A percentile compares a stretch with the other conserved stretches of the same genome.
Evolutionary conservation across 106 monocot genomes (phyloP).

Genomic region (Acorus calamus): DNA sequence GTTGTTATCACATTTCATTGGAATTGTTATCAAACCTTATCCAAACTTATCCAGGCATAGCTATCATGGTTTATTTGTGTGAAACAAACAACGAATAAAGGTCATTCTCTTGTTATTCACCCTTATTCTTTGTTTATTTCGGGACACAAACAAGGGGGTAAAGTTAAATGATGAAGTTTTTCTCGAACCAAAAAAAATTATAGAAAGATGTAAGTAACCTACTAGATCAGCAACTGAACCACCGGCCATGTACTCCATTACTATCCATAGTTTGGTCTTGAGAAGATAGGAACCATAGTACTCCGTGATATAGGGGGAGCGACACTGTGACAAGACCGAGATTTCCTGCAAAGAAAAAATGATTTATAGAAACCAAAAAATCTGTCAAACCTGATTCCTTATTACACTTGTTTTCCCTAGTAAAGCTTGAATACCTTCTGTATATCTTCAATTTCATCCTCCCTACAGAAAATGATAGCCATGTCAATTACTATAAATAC

Average conservation of each 20-base stretch:
- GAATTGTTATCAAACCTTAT: too few relatives aligned
- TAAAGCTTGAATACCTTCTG: conserved; percentile 58
- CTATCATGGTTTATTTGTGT: too few relatives aligned
- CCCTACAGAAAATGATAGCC: conserved; percentile 29
- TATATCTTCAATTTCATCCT: conserved; percentile 98
- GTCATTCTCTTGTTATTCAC: too few relatives aligned
- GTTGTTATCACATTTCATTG: too few relatives aligned
- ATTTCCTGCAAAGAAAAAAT: conserved; percentile 62
- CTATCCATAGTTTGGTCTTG: conserved; percentile 90
- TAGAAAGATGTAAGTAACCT: conserved; percentile 8
- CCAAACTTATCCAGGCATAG: too few relatives aligned
- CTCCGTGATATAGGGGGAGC: conserved; percentile 87
- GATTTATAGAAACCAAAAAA: conserved; percentile 1
- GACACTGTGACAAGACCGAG: conserved; percentile 82
- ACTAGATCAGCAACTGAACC: conserved; percentile 93
- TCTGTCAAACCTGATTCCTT: not conserved
- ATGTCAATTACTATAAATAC: not conserved
- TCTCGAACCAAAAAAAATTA: not conserved
- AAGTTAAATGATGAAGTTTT: too few relatives aligned
- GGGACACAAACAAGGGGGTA: too few relatives aligned
- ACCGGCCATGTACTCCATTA: conserved; percentile 98
- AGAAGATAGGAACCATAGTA: conserved; percentile 93
- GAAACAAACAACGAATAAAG: too few relatives aligned
- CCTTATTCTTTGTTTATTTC: too few relatives aligned
- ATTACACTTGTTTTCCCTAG: not conserved